Conservation (phyloP, 805 yeast genomes). For the Candida berthetii region DNA sequence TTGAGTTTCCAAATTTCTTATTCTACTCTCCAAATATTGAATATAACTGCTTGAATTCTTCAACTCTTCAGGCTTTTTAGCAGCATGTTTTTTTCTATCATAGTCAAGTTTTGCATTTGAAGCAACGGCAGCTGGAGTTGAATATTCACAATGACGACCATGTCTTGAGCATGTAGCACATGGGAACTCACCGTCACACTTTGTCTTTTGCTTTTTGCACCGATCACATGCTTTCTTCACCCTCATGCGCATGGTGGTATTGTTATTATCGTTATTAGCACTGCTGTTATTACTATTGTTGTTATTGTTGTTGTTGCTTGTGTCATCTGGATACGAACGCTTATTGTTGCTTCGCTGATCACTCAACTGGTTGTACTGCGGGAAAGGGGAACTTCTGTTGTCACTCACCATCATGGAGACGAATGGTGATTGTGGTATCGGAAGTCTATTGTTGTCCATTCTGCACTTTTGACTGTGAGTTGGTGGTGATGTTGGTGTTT, state of each 20-base stretch:
- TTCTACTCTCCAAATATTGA: slow-evolving; percentile 31
- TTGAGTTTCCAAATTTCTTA: slow-evolving; percentile 31
- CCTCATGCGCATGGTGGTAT: slow-evolving; percentile 13
- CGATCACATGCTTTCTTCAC: slow-evolving; percentile 51
- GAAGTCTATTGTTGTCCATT: too few species aligned
- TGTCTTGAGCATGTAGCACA: slow-evolving; percentile 36
- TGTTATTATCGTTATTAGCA: too few species aligned
- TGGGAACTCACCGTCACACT: slow-evolving; percentile 49
- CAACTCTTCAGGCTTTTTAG: neutral
- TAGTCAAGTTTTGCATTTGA: neutral
- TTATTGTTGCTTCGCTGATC: too few species aligned
- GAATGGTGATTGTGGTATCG: too few species aligned
- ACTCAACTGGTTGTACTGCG: too few species aligned
- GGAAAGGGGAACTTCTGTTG: too few species aligned
- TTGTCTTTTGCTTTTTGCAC: slow-evolving; percentile 49
- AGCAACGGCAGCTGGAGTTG: neutral
- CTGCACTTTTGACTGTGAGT: too few species aligned
- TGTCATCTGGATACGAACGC: too few species aligned
- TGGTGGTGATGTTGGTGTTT: too few species aligned
- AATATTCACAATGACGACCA: slow-evolving; percentile 7
- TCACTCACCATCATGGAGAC: too few species aligned
- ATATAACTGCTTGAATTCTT: slow-evolving; percentile 16
- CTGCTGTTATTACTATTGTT: too few species aligned
- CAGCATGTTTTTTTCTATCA: slow-evolving; percentile 1
- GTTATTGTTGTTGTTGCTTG: too few species aligned